Conservation (phyloP, 2,329 filamentous ascomycete species). For the Aureobasidium pullulans region DNA sequence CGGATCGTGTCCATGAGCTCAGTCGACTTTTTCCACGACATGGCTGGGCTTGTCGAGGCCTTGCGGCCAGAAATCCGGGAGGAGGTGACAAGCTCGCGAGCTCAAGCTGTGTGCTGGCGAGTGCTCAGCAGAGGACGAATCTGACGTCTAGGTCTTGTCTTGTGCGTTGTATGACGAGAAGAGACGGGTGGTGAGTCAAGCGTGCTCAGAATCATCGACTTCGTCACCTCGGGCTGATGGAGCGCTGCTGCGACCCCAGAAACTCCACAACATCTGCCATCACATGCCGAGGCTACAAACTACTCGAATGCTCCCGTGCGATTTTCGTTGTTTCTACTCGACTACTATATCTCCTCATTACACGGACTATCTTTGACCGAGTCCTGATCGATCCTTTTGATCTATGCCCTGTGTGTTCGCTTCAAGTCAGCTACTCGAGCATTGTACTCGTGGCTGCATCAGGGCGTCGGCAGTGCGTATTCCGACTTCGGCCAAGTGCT, state of each 20-base stretch:
- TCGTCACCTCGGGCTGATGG: too few relatives aligned
- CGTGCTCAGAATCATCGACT: neutral
- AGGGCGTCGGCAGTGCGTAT: too few relatives aligned
- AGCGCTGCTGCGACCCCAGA: too few relatives aligned
- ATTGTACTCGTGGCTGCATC: neutral
- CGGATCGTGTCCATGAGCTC: conserved; percentile 93
- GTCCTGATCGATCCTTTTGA: neutral
- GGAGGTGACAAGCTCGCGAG: conserved; percentile 6
- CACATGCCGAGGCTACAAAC: neutral
- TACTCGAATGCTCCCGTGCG: too few relatives aligned
- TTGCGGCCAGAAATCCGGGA: conserved; percentile 13
- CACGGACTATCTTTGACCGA: neutral
- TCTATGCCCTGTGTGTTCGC: neutral
- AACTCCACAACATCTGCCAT: neutral
- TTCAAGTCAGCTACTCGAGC: neutral
- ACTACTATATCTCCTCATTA: neutral
- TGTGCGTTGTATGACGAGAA: neutral
- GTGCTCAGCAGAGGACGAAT: neutral
- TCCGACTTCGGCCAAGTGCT: too few relatives aligned
- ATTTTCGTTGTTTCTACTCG: too few relatives aligned
- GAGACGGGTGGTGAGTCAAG: neutral
- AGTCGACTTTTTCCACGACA: conserved; percentile 92
- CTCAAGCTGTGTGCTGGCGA: conserved; percentile 2
- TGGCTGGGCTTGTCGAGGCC: conserved; percentile 31
- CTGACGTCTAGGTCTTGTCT: neutral